Base-by-base conservation (phyloP, 2,329 filamentous ascomycete species). In the Fusarium proliferatum region DNA sequence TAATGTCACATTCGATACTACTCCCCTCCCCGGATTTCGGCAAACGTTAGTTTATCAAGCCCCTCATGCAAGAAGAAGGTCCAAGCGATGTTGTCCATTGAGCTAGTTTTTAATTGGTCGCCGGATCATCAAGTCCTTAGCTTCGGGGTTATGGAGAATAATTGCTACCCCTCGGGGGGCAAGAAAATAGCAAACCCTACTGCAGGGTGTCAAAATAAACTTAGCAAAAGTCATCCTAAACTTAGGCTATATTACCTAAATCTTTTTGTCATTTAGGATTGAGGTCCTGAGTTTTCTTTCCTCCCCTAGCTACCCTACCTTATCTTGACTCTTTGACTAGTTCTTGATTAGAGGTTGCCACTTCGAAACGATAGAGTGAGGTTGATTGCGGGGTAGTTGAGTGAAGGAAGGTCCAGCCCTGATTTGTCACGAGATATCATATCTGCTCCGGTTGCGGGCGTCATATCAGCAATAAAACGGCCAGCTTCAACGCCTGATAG, bases 21-120 rank as follows among this genome's bases (percentile, higher is more conserved):
- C 41, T 46, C 17, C 39, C 23, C 53, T 36, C 60, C 53, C 53
- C 61, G 34, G 61, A 61, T 63, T 63, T 61, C 61, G 55, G 61
- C 61, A 61, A 63, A 41, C 19, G 15, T 46, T 63, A 48, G 42
- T 63, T 53, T 39, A 59, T 60, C 41, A 3, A 33, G 23, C 55
- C 11, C 30, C n/a, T 36, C 30, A 21, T 9, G 38, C 3, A 11
- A 39, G 3, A 21, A 30, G 64, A 65, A 65, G 61, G 64, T 65
- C 61, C 61, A 67, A 43, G 49, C 64, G 64, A 58, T 28, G 6
- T 0, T 0, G 4, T 15, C 15, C 28, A n/a, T 21, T 1, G 3
- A 9, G 6, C 21, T 28, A 34, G 5, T 1, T 1, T 49, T 0
- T 23, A 9, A 64, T 65, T 65, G 38, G 51, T 15, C 21, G 2